These are phyloP conservation scores for Eimeria acervulina DNA, from an alignment of 169 alveolate species.

Conservation along the genomic window DNA sequence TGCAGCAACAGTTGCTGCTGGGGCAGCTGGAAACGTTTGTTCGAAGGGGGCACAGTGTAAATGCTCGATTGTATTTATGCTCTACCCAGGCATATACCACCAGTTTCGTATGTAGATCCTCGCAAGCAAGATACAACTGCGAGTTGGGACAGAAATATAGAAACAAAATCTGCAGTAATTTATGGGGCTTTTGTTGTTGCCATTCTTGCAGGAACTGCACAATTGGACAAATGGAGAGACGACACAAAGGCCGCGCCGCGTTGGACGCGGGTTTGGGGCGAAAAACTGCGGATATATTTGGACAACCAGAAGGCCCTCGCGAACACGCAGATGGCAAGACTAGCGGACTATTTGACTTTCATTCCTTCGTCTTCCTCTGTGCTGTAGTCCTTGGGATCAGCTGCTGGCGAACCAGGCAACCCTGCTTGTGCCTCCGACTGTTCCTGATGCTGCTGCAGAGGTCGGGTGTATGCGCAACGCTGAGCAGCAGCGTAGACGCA, in stretches of 20 bases:
- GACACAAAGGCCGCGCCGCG: not conserved
- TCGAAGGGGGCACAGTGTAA: not conserved
- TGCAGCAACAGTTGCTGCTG: not conserved
- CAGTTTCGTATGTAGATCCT: not conserved
- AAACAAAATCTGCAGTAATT: not conserved
- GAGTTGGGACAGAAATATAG: not conserved
- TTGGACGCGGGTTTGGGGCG: constrained; percentile 21
- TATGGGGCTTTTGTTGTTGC: not conserved
- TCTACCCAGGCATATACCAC: not conserved
- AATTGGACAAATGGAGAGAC: not conserved
- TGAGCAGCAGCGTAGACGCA: not conserved
- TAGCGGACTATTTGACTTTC: not conserved
- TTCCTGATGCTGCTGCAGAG: not conserved
- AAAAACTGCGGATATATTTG: not conserved
- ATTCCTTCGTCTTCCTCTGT: not conserved
- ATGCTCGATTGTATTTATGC: not conserved
- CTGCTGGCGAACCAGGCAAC: not conserved
- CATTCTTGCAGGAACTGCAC: constrained; percentile 31
- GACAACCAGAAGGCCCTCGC: constrained; percentile 44
- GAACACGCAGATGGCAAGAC: constrained; percentile 17
- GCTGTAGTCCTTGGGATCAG: not conserved
- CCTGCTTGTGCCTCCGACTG: not conserved
- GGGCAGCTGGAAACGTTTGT: not conserved
- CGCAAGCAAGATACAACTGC: not conserved
- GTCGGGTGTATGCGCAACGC: not conserved